Evolutionary conservation across 1,284 basidiomycete species (phyloP), one percentile per base, ranked within the genome.

Genomic region (Meripilus lineatus): DNA sequence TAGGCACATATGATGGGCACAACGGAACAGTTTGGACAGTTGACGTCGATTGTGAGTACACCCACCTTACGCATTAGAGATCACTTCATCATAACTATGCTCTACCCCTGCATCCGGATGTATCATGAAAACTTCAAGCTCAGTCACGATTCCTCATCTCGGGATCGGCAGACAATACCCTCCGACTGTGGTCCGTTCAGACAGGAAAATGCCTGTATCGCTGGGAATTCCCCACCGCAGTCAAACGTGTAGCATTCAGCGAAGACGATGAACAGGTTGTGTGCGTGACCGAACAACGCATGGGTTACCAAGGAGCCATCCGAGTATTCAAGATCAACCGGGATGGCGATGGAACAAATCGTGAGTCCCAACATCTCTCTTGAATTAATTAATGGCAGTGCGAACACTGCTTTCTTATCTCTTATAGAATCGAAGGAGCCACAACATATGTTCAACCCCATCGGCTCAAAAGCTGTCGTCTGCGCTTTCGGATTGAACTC

Each of bases 191-290:
- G 95, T 77, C 81, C 44, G 89, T 97, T 22, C 71, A 81, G 44
- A 89, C 86, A 2, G 96, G 95, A 50, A 91, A 94, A 69, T 94
- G 91, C 61, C 73, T 96, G 35, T 88, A 82, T 63, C 83, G 77
- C 3, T 99, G 96, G 96, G 95, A 98, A 66, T 98, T 98, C 74
- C 87, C 91, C 34, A 99, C 95, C 1, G 95, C 96, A 3, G 91
- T 98, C 55, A 98, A 97, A 76, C 77, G 95, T 38, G 95, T 98
- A 22, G 80, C 85, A 11, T 93, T 89, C 70, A 93, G 84, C 65
- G 89, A 91, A 54, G 87, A 93, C 58, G 91, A 92, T 65, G 77
- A 81, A 41, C 78, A 83, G 61, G 74, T 95, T 34, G 83, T 98
- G 24, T 93, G 90, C 60, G 89, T 98, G 56, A 99, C 96, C 1